These are phyloP conservation scores for Backusella morwellensis DNA, from an alignment of 192 early-diverging fungal genomes.

Conservation along the genomic window DNA sequence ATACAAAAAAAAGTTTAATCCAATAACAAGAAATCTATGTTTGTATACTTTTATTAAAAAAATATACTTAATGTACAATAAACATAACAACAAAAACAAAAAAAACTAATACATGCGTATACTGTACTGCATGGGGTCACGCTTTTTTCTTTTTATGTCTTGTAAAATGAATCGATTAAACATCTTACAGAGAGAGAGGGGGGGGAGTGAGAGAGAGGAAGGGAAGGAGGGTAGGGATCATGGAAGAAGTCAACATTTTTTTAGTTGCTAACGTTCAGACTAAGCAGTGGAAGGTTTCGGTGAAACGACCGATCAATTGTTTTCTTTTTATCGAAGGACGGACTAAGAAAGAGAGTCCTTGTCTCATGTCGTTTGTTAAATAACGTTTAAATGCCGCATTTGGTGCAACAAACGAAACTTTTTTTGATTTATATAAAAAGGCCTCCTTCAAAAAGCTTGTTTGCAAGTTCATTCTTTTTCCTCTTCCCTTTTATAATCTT, in stretches of 20 bases:
- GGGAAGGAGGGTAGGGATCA: background rate
- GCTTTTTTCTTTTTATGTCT: background rate
- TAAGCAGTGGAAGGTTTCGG: background rate
- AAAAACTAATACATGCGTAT: constrained; percentile 1
- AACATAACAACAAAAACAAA: background rate
- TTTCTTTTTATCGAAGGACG: background rate
- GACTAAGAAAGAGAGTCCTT: background rate
- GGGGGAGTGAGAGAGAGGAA: background rate
- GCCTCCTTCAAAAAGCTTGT: background rate
- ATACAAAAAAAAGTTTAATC: background rate
- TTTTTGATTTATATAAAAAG: constrained; percentile 4
- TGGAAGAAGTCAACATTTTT: background rate
- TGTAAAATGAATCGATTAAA: background rate
- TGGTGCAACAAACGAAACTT: constrained; percentile 9
- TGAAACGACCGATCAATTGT: constrained; percentile 1
- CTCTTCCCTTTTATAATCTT: background rate
- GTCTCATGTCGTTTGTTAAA: constrained; percentile 16
- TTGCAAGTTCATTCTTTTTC: background rate
- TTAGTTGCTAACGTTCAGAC: background rate
- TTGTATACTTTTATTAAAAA: background rate
- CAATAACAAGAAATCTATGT: background rate
- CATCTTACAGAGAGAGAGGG: background rate
- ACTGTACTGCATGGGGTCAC: background rate
- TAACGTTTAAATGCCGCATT: background rate
- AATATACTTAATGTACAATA: background rate